Conservation (phyloP, 1,284 basidiomycete species). For the Rhodotorula sp. region DNA sequence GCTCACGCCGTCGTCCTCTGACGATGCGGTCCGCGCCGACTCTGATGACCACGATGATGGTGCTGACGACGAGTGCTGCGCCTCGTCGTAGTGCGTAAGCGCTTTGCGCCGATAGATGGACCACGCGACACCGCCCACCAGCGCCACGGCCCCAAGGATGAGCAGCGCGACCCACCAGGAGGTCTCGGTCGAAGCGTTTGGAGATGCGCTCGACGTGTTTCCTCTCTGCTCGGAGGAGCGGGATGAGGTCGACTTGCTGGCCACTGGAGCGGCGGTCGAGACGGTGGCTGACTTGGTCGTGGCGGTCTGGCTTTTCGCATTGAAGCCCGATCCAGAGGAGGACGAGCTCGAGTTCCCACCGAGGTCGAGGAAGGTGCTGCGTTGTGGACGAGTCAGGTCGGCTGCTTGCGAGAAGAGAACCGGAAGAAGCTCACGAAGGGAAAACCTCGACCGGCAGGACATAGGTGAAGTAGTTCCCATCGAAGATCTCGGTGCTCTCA, state of each 20-base stretch:
- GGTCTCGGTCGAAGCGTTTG: background rate
- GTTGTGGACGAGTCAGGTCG: background rate
- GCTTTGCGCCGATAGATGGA: no score
- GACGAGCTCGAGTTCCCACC: background rate
- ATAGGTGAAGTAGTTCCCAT: constrained; percentile 10
- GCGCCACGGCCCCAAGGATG: background rate
- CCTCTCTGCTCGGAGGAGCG: no score
- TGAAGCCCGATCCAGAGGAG: no score
- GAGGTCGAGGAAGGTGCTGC: background rate
- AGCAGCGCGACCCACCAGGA: background rate
- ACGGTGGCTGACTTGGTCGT: background rate
- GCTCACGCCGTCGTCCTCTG: background rate
- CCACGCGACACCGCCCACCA: background rate
- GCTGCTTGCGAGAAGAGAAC: background rate
- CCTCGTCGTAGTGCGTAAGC: background rate
- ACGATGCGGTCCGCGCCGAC: background rate
- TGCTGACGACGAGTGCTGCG: background rate
- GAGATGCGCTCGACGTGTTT: background rate
- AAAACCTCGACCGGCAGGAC: background rate
- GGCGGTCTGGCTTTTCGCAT: no score
- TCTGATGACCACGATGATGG: background rate
- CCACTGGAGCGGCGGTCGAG: no score
- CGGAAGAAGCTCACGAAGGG: background rate
- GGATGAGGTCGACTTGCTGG: no score
- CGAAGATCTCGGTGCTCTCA: constrained; percentile 2